Evolutionary conservation across 2,329 filamentous ascomycete species (phyloP), one percentile per base, ranked within the genome.

Genomic region (Harringtonia aguacate): DNA sequence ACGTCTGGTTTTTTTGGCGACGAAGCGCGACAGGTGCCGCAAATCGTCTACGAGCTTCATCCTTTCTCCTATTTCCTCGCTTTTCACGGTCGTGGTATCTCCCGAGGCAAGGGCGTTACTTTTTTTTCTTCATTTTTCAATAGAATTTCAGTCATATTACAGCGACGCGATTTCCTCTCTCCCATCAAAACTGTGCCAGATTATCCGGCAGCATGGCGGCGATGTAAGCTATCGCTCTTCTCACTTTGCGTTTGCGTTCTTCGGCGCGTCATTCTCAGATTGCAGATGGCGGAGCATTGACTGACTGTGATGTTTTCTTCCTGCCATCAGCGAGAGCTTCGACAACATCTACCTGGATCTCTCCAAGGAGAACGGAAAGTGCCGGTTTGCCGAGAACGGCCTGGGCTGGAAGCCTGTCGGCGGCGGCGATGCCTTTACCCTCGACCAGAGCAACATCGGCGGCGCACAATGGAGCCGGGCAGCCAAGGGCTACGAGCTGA

Each of bases 301-400:
- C 35, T 20, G 35, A 21, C 35, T 29, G 28, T 28, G 8, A 8
- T 37, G 4, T 13, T 15, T n/a, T 22, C 17, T 37, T 17, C 20
- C 21, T 39, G 10, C 43, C 36, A 28, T 47, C 48, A 82, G 77
- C 55, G 92, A 98, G 78, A 92, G 84, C 60, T 98, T 98, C 67
- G 90, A 97, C 61, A 88, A 87, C 66, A 95, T 97, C 68, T 89
- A 92, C 66, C 79, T 98, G 56, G 90, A 98, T 63, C 77, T 98
- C 48, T 95, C 89, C 56, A 92, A 88, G 64, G 84, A 92, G 65
- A 77, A 81, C 47, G 92, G 92, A 54, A 92, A 90, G 68, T 95
- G 89, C 69, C 81, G 92, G 60, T 89, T 98, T 58, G 89, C 90
- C 50, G 90, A 97, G 62, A 89, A 81, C 43, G 92, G 92, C 48